Percentiles rank a stretch among this genome's conserved stretches.
Evolutionary conservation across 2,329 filamentous ascomycete genomes (phyloP).

Genomic region (Pseudocercospora musae): DNA sequence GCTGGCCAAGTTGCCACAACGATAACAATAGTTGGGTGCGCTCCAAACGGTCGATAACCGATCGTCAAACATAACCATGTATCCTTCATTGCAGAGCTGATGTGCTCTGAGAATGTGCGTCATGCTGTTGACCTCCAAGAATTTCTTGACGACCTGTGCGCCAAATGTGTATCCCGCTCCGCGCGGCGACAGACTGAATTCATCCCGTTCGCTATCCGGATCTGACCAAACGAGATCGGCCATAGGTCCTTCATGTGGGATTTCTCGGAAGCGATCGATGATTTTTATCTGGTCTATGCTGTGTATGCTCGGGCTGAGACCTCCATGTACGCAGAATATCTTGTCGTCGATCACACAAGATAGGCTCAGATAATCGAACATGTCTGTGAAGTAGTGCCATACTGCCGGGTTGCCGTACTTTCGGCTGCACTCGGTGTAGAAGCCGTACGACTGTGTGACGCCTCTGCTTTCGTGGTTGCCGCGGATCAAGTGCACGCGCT

Average conservation of each 20-base stretch:
- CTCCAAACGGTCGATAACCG: conserved; percentile 95
- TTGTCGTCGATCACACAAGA: conserved; percentile 98
- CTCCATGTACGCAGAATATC: conserved; percentile 98
- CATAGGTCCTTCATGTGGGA: conserved; percentile 98
- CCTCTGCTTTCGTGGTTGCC: conserved; percentile 97
- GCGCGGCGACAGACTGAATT: conserved; percentile 89
- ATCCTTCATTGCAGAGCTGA: conserved; percentile 96
- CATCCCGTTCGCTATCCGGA: conserved; percentile 93
- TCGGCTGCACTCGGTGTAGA: conserved; percentile 95
- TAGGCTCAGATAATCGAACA: conserved; percentile 97
- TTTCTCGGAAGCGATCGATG: conserved; percentile 97
- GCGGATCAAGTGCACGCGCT: conserved; percentile 91
- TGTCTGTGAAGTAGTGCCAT: conserved; percentile 99
- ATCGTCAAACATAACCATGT: conserved; percentile 94
- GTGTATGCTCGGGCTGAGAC: conserved; percentile 70
- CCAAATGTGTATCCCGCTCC: conserved; percentile 97
- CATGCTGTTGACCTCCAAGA: conserved; percentile 95
- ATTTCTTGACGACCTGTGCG: conserved; percentile 96
- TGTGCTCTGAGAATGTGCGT: conserved; percentile 96
- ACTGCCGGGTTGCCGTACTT: conserved; percentile 99
- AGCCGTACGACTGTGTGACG: conserved; percentile 97
- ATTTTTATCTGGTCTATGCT: conserved; percentile 99
- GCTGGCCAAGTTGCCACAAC: conserved; percentile 93
- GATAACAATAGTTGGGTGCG: conserved; percentile 70
- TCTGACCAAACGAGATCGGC: conserved; percentile 99